Evolutionary conservation across 805 yeast genomes (phyloP), one percentile per base, ranked within the genome.

Genomic region (Yarrowia bubula): DNA sequence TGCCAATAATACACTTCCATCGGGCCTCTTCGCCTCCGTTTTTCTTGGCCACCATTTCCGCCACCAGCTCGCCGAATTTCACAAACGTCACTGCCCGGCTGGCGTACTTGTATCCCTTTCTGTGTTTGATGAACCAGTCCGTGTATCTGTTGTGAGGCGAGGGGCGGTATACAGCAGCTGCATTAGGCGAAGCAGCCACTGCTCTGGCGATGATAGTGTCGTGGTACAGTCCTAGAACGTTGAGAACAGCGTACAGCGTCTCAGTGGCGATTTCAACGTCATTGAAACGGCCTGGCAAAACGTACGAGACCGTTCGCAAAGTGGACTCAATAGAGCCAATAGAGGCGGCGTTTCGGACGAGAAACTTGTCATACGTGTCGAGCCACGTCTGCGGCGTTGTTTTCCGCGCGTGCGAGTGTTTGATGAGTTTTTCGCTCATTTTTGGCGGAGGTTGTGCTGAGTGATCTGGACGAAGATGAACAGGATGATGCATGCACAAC

Each of bases 201-300:
- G 76, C 75, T 8, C 71, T 68, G 8, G 75, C 71, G 6, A 78
- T 68, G 13, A 78, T 70, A 14, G 75, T 69, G 69, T 77, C 77
- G 64, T 77, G 79, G 67, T 76, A 78, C 22, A 75, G 44, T 13
- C 76, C 77, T 37, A 78, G 65, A 8, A 78, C 69, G 64, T 75
- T 73, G n/a, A 77, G 68, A 5, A 67, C 50, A 8, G 79, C 70
- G 35, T 70, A 75, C 8, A 72, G 51, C 9, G 73, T 71, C 68
- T 78, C 81, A 4, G 79, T 66, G 7, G 73, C 74, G 18, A 78
- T 67, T 68, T 78, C 81, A 37, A 74, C 76, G 22, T 77, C 74
- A 43, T 77, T 72, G 67, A 74, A 74, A 62, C 77, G 76, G 6
- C 80, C 79, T 1, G 81, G 80, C 11, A 76, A 67, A 39, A 78